These are phyloP conservation scores for Medicago lupulina DNA, from an alignment of 306 rosid species.

Conservation along the genomic window DNA sequence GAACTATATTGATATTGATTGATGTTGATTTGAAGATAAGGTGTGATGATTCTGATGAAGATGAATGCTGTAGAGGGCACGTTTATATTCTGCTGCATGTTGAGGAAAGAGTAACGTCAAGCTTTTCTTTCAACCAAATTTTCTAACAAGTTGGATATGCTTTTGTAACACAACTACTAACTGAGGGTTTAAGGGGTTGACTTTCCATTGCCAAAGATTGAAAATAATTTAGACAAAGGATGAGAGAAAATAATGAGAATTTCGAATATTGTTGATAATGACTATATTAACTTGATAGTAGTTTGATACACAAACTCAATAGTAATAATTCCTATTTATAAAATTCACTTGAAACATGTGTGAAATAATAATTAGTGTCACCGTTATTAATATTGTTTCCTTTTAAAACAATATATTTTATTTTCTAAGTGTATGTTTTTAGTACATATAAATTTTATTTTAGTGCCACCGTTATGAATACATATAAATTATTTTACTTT, in stretches of 20 bases:
- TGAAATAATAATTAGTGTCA: too few relatives aligned
- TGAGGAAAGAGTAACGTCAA: conserved; percentile 51
- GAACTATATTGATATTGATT: not conserved
- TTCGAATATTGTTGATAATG: not conserved
- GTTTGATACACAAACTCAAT: too few relatives aligned
- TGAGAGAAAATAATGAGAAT: not conserved
- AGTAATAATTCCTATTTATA: too few relatives aligned
- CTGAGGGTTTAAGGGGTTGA: conserved; percentile 32
- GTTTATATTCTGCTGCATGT: conserved; percentile 22
- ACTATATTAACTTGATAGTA: not conserved
- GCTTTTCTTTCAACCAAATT: conserved; percentile 42
- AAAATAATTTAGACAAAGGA: not conserved
- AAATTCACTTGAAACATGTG: too few relatives aligned
- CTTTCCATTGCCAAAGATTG: not conserved
- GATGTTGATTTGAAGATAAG: conserved; percentile 6
- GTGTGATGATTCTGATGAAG: not conserved
- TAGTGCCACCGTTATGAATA: too few relatives aligned
- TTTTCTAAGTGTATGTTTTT: too few relatives aligned
- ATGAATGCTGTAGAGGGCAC: conserved; percentile 45
- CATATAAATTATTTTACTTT: too few relatives aligned
- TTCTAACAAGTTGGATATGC: conserved; percentile 42
- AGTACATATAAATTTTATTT: too few relatives aligned
- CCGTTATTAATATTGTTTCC: too few relatives aligned
- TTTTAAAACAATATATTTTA: too few relatives aligned
- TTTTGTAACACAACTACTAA: conserved; percentile 21